Base-by-base conservation (phyloP, 129 eudicot genomes). In the Gnaphalium uliginosum region DNA sequence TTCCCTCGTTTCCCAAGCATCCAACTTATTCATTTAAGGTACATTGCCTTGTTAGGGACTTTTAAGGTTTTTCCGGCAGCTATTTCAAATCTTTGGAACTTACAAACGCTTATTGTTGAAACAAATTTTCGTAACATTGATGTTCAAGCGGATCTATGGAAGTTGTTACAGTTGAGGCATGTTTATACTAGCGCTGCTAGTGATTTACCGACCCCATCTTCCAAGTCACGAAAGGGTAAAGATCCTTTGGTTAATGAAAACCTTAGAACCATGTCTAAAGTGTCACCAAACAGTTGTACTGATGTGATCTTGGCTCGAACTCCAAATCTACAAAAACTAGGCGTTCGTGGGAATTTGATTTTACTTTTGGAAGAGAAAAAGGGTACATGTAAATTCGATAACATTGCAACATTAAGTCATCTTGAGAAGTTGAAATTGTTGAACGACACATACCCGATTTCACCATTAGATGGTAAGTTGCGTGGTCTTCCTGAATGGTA, bases 381-480 rank as follows among this genome's bases (percentile, higher is more conserved):
- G 19, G 79, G 81, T 61, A 27, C 10, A 72, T 50, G 84, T 64
- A 74, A 60, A 81, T 73, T 82, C 4, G 81, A 77, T 46, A 77
- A 75, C 21, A 73, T 88, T 68, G 67, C 85, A 17, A 77, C 50
- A 46, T 41, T 85, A 43, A 73, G 69, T 15, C 73, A 68, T 25
- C 84, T 88, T 22, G 89, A 82, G 78, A 83, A 81, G 8, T 26
- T 88, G 76, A 88, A 88, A 66, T 27, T 87, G 59, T 50, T 79
- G 61, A 79, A 86, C 24, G 85, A 83, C 54, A 76, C 84, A n/a
- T 84, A 76, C 53, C 87, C 87, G 10, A 30, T n/a, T 23, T 61
- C 84, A 13, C 84, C 86, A 0, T 29, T 72, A 23, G 71, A 75
- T 43, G 71, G 85, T 41, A 79, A 53, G 70, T 37, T 67, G n/a